Conservation (phyloP, 768 basidiomycete species). For the Collybia mongolica region DNA sequence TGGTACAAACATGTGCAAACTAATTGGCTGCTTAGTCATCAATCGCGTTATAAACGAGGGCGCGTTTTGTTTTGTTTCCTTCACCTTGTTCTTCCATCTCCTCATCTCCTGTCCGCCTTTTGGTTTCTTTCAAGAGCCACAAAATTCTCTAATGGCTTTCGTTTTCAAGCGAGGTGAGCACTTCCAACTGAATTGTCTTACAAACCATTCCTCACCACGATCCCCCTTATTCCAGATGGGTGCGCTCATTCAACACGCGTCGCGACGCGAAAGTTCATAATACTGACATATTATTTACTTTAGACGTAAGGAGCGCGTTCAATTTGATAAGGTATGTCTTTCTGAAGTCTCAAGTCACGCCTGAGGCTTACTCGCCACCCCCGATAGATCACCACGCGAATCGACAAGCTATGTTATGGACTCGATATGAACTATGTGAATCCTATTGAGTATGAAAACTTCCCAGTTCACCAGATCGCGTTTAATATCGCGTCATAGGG, state of each 20-base stretch:
- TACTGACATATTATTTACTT: constrained; percentile 15
- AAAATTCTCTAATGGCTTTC: constrained; percentile 26
- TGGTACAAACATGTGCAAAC: constrained; percentile 2
- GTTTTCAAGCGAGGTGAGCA: constrained; percentile 41
- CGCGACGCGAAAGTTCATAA: constrained; percentile 27
- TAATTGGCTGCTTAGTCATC: constrained; percentile 28
- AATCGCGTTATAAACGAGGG: constrained; percentile 24
- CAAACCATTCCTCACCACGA: not conserved
- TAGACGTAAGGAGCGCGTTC: constrained; percentile 87
- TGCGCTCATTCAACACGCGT: constrained; percentile 35
- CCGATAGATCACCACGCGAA: constrained; percentile 77
- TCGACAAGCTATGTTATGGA: constrained; percentile 93
- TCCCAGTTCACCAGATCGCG: not conserved
- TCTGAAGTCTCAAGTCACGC: constrained; percentile 10
- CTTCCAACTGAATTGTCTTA: not conserved
- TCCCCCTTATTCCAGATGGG: constrained; percentile 39
- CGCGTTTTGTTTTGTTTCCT: constrained; percentile 21
- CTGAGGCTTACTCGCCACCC: constrained; percentile 10
- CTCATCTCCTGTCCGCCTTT: constrained; percentile 11
- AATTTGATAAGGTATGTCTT: constrained; percentile 81
- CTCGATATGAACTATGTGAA: constrained; percentile 91
- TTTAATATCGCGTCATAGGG: constrained; percentile 38
- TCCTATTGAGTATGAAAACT: constrained; percentile 74
- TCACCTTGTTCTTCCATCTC: constrained; percentile 20
- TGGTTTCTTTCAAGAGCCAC: constrained; percentile 2